These are phyloP conservation scores for Alnus rubra DNA, from an alignment of 306 rosid species.

Conservation along the genomic window DNA sequence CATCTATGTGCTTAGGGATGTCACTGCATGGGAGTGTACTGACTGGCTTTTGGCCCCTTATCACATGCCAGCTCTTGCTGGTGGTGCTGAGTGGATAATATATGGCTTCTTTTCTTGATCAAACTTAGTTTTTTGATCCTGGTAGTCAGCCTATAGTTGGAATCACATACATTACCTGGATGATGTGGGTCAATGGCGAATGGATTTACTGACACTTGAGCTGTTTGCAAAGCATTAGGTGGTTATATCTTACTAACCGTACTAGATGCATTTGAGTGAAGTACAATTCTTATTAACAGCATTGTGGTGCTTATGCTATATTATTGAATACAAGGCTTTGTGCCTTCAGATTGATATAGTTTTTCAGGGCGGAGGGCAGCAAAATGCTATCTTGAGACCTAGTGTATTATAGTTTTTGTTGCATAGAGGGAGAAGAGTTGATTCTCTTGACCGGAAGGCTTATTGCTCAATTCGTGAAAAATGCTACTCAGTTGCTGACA, in stretches of 20 bases:
- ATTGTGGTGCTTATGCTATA: constrained; percentile 27
- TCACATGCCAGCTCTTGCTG: constrained; percentile 33
- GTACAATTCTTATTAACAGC: constrained; percentile 16
- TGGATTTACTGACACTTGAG: constrained; percentile 28
- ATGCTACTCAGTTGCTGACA: constrained; percentile 11
- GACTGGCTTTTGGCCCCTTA: constrained; percentile 36
- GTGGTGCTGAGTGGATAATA: constrained; percentile 25
- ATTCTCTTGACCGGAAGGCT: constrained; percentile 21
- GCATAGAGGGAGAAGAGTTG: constrained; percentile 25
- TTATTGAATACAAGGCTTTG: constrained; percentile 25
- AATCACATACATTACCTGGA: constrained; percentile 22
- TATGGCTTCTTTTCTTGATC: constrained; percentile 27
- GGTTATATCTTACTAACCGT: constrained; percentile 26
- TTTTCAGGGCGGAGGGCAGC: constrained; percentile 30
- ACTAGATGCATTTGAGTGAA: constrained; percentile 26
- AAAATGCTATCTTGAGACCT: constrained; percentile 22
- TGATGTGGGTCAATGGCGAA: constrained; percentile 10
- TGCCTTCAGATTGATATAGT: constrained; percentile 25
- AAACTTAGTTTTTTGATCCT: constrained; percentile 25
- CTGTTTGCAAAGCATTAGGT: constrained; percentile 25
- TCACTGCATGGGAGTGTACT: constrained; percentile 23
- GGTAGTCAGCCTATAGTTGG: constrained; percentile 14
- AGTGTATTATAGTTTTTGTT: constrained; percentile 13
- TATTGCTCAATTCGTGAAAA: constrained; percentile 9
- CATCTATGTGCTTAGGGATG: not conserved